Evolutionary conservation across 352 stramenopile genomes (phyloP).

Genomic region (Pythium chondricola): DNA sequence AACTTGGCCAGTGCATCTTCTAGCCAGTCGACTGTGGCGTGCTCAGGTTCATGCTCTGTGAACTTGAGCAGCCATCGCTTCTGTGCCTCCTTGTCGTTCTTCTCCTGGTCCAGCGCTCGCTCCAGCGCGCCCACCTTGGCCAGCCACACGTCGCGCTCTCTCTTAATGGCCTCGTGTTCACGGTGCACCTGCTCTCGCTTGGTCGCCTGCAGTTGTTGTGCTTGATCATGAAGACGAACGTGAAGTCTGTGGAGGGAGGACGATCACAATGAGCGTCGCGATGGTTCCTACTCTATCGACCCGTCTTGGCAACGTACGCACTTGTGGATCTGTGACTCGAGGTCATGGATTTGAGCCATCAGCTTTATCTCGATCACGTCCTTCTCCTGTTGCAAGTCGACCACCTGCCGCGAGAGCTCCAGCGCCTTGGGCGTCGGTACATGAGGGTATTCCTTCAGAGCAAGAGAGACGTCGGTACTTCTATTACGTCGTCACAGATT

Average conservation of each 20-base stretch:
- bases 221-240: constrained; percentile 43
- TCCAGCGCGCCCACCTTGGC: constrained; percentile 31
- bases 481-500: too few relatives aligned
- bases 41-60: not conserved
- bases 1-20: constrained; percentile 67
- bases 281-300: too few relatives aligned
- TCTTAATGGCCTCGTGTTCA: constrained; percentile 40
- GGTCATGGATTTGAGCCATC: constrained; percentile 51
- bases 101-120: constrained; percentile 44
- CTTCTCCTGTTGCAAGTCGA: constrained; percentile 63
- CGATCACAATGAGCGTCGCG: not conserved
- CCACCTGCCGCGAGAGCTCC: constrained; percentile 57
- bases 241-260: constrained; percentile 30
- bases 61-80: constrained; percentile 55
- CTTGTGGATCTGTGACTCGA: constrained; percentile 67
- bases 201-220: constrained; percentile 42
- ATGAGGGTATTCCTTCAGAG: constrained; percentile 50
- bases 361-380: constrained; percentile 53
- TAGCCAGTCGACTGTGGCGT: constrained; percentile 18
- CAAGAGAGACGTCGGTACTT: not conserved
- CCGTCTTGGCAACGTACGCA: constrained; percentile 29
- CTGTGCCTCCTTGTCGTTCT: constrained; percentile 66
- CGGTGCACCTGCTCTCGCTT: constrained; percentile 58
- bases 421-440: constrained; percentile 72
- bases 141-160: constrained; percentile 42